A percentile compares a stretch with the other conserved stretches of the same genome.
Evolutionary conservation across 139 green algal genomes (phyloP).

Genomic region (Chlamydomonas incerta): DNA sequence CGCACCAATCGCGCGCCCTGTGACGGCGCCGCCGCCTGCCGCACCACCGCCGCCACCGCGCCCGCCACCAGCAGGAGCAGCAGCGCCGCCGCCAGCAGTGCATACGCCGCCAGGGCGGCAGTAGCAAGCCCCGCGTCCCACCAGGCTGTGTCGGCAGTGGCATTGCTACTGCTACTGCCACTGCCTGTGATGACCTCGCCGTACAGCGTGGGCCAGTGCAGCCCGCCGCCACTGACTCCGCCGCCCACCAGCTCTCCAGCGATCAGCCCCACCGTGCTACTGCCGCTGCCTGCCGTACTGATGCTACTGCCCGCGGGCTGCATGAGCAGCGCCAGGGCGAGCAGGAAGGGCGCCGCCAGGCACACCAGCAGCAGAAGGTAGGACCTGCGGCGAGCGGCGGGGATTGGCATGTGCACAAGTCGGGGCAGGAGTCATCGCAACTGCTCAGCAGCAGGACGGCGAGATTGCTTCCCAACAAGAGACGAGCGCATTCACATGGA

Average conservation of each 20-base stretch:
- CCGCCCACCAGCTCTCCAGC: neutral
- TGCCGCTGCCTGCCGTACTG: no score
- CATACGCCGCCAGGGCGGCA: neutral
- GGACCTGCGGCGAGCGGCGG: no score
- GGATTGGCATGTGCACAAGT: no score
- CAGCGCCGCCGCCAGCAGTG: neutral
- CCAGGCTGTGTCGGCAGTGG: neutral
- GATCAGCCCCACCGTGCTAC: neutral
- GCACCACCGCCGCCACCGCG: neutral
- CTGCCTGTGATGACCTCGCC: neutral
- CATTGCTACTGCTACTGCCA: neutral
- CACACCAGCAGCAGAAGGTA: neutral
- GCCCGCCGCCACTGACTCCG: neutral
- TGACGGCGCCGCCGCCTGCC: neutral
- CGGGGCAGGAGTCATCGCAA: no score
- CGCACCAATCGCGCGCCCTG: neutral
- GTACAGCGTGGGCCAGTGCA: neutral
- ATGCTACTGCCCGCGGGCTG: neutral
- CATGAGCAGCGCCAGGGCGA: neutral
- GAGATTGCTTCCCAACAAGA: no score
- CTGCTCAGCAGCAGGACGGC: no score
- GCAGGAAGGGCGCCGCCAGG: neutral
- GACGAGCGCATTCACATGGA: no score
- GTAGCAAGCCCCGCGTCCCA: neutral
- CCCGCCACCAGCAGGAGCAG: neutral